Evolutionary conservation across 306 rosid genomes (phyloP).

Genomic region (Hippophae rhamnoides): DNA sequence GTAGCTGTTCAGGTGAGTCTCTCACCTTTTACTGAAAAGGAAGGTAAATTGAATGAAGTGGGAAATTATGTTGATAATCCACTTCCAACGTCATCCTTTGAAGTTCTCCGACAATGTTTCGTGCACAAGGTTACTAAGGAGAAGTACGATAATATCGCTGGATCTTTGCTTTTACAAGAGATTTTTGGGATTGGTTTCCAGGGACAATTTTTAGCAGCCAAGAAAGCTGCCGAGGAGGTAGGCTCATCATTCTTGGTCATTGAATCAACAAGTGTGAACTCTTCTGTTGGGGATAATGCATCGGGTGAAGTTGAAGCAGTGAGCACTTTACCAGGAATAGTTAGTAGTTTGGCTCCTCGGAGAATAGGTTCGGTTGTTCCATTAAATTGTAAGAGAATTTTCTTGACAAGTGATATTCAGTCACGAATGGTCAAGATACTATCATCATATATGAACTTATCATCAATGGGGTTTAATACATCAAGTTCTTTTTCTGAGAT

Average conservation of each 20-base stretch:
- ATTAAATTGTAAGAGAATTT: slow-evolving; percentile 25
- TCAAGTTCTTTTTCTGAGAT: slow-evolving; percentile 14
- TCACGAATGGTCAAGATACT: slow-evolving; percentile 30
- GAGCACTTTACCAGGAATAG: slow-evolving; percentile 29
- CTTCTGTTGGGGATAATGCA: slow-evolving; percentile 16
- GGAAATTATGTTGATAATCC: slow-evolving; percentile 19
- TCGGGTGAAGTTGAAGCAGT: slow-evolving; percentile 23
- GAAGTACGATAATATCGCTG: slow-evolving; percentile 47
- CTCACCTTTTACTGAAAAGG: slow-evolving; percentile 27
- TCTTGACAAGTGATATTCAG: slow-evolving; percentile 29
- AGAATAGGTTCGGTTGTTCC: slow-evolving; percentile 27
- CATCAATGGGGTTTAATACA: slow-evolving; percentile 12
- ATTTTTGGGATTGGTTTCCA: slow-evolving; percentile 62
- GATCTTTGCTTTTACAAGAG: slow-evolving; percentile 46
- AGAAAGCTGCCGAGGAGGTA: slow-evolving; percentile 48
- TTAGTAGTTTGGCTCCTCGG: slow-evolving; percentile 51
- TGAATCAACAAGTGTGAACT: slow-evolving; percentile 32
- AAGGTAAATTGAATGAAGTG: slow-evolving; percentile 21
- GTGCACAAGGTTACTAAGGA: slow-evolving; percentile 58
- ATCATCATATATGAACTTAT: slow-evolving; percentile 29
- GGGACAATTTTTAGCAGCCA: slow-evolving; percentile 62
- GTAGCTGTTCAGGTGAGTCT: slow-evolving; percentile 46
- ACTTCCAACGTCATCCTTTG: slow-evolving; percentile 57
- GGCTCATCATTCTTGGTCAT: slow-evolving; percentile 55
- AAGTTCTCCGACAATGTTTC: slow-evolving; percentile 53